phyloP scores from a whole-genome alignment of 176 grass and related monocot species.

The Ensete ventricosum region DNA sequence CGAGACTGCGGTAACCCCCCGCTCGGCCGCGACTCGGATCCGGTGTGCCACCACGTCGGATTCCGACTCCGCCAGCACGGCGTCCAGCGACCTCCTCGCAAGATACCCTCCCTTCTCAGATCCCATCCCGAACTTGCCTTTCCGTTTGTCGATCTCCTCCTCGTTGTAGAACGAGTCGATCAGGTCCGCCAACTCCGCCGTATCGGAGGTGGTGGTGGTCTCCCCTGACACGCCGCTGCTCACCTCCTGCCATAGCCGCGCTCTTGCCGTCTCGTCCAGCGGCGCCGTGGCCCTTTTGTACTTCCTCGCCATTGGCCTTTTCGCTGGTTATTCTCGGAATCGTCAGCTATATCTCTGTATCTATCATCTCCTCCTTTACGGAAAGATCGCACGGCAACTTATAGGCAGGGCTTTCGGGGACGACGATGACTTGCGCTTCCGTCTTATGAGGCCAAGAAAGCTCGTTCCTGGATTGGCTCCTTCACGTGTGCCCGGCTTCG shows the following conservation, averaged over 20 bases:
- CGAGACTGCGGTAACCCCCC: constrained; percentile 24
- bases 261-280: constrained; percentile 53
- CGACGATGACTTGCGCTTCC: too few relatives aligned
- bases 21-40: constrained; percentile 52
- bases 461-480: too few relatives aligned
- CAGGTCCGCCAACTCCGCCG: constrained; percentile 44
- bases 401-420: too few relatives aligned
- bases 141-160: constrained; percentile 5
- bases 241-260: constrained; percentile 32
- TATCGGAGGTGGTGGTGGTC: background rate
- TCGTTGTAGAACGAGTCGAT: constrained; percentile 69
- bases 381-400: too few relatives aligned
- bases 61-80: constrained; percentile 25
- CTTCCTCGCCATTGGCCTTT: background rate
- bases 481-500: too few relatives aligned
- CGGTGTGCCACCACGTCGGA: constrained; percentile 27
- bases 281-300: constrained; percentile 46
- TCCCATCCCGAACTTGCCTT: background rate
- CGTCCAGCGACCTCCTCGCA: constrained; percentile 7
- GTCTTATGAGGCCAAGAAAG: too few relatives aligned
- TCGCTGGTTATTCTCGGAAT: too few relatives aligned
- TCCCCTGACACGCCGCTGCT: constrained; percentile 10
- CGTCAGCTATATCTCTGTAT: too few relatives aligned
- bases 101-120: background rate
- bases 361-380: too few relatives aligned